Conservation (phyloP, 352 stramenopile genomes). For the Albugo candida region DNA sequence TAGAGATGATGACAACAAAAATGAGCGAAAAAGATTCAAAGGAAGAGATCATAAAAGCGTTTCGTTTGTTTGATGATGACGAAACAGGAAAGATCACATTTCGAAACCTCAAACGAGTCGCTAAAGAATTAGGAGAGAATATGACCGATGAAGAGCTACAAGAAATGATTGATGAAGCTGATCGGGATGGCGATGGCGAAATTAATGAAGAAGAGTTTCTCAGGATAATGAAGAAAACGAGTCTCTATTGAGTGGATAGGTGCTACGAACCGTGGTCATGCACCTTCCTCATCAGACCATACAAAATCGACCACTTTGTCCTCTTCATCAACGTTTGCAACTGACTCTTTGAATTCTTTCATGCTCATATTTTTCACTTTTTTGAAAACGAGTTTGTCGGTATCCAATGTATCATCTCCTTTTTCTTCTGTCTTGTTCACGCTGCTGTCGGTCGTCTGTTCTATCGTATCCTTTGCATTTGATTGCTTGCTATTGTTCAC, state of each 20-base stretch:
- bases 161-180: constrained; percentile 96
- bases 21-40: constrained; percentile 92
- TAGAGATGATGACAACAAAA: constrained; percentile 96
- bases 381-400: constrained; percentile 7
- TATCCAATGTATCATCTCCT: no score
- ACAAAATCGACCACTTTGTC: constrained; percentile 60
- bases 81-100: constrained; percentile 94
- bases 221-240: constrained; percentile 95
- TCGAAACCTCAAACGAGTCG: constrained; percentile 92
- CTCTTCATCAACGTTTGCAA: constrained; percentile 40
- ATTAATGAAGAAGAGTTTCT: constrained; percentile 95
- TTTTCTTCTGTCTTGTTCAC: constrained; percentile 29
- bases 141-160: constrained; percentile 94
- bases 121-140: constrained; percentile 93
- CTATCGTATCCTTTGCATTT: constrained; percentile 15
- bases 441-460: constrained; percentile 17
- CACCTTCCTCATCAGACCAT: background rate
- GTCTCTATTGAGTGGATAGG: constrained; percentile 21
- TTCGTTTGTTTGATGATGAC: constrained; percentile 95
- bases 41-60: constrained; percentile 95
- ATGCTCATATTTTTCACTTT: constrained; percentile 72
- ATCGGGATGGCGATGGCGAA: constrained; percentile 89
- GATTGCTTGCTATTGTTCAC: constrained; percentile 22
- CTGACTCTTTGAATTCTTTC: constrained; percentile 61
- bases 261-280: background rate